Conservation (phyloP, 106 monocot species). For the Triglochin maritima region DNA sequence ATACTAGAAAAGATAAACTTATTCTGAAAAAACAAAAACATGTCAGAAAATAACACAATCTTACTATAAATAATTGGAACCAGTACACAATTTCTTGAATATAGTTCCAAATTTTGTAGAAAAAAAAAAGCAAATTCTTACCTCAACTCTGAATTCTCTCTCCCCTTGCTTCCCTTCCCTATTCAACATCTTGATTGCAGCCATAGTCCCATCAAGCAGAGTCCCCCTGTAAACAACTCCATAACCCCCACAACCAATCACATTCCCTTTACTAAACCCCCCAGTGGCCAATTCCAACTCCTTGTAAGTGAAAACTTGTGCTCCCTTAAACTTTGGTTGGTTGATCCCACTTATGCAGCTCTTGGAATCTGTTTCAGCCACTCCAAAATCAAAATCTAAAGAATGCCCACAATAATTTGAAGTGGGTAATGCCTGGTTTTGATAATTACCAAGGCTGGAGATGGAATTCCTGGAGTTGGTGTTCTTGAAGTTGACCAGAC, state of each 20-base stretch:
- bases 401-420: not conserved
- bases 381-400: not conserved
- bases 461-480: not conserved
- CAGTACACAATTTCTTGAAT: not conserved
- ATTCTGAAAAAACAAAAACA: not conserved
- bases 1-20: not conserved
- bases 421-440: not conserved
- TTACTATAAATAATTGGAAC: not conserved
- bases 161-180: conserved; percentile 53
- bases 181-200: conserved; percentile 61
- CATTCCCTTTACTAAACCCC: conserved; percentile 44
- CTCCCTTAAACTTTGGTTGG: conserved; percentile 26
- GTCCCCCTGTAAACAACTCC: conserved; percentile 45
- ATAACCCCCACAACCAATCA: conserved; percentile 57
- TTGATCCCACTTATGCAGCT: conserved; percentile 35
- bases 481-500: not conserved
- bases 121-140: not conserved
- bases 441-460: conserved; percentile 3
- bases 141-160: conserved; percentile 75
- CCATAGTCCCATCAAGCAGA: conserved; percentile 42
- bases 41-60: not conserved
- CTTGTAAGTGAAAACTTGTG: conserved; percentile 74
- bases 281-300: conserved; percentile 68
- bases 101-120: too few relatives aligned
- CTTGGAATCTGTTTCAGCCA: conserved; percentile 11